A percentile compares a stretch with the other conserved stretches of the same genome.
Evolutionary conservation across 345 rosid species (phyloP).

Genomic region (Carallia pectinifolia): DNA sequence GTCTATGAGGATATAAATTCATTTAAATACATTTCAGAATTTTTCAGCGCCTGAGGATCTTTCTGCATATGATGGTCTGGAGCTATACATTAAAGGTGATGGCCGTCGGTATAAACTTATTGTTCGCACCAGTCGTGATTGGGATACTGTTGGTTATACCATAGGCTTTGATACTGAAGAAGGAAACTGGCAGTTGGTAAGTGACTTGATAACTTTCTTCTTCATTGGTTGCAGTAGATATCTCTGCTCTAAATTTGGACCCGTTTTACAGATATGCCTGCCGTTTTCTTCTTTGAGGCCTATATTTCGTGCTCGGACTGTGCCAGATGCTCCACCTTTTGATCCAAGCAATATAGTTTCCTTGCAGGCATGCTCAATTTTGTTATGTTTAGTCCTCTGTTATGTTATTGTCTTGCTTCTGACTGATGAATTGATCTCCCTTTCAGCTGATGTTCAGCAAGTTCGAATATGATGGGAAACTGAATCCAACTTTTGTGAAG

Average conservation of each 20-base stretch:
- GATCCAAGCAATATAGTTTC: slow-evolving; percentile 68
- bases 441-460: slow-evolving; percentile 97
- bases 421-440: not conserved
- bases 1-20: slow-evolving; percentile 10
- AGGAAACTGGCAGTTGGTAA: slow-evolving; percentile 90
- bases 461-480: slow-evolving; percentile 90
- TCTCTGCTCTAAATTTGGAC: slow-evolving; percentile 3
- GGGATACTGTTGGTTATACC: slow-evolving; percentile 95
- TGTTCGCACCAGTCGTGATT: slow-evolving; percentile 67
- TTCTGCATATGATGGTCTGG: slow-evolving; percentile 90
- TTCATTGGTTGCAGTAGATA: not conserved
- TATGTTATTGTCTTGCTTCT: slow-evolving; percentile 13
- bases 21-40: slow-evolving; percentile 47
- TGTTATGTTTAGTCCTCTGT: not conserved
- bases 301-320: slow-evolving; percentile 74
- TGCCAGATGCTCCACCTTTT: slow-evolving; percentile 72
- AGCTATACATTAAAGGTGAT: slow-evolving; percentile 73
- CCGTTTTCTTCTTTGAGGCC: slow-evolving; percentile 89
- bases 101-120: slow-evolving; percentile 82
- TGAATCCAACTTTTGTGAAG: slow-evolving; percentile 82
- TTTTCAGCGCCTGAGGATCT: slow-evolving; percentile 71
- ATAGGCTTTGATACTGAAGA: slow-evolving; percentile 68
- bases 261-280: slow-evolving; percentile 48
- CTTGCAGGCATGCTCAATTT: slow-evolving; percentile 56
- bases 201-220: slow-evolving; percentile 18